Evolutionary conservation across 2,329 filamentous ascomycete species (phyloP), one percentile per base, ranked within the genome.

Genomic region (Botrytis hyacinthi): DNA sequence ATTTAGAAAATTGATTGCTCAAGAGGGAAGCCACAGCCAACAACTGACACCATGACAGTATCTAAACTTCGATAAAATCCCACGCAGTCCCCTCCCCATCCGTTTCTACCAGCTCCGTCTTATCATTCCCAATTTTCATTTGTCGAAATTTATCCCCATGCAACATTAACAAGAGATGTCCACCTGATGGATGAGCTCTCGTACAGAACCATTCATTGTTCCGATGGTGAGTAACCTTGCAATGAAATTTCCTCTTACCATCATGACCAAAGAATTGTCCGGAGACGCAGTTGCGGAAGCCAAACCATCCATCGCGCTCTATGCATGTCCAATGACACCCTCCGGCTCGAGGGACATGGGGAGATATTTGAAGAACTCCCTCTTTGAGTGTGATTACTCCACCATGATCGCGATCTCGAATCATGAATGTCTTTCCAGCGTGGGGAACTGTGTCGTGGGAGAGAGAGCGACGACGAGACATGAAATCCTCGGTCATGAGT

Each of bases 251-350:
- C 1, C 70, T 4, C 3, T 66, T 57, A 3, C 2, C 2, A 44
- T 71, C 70, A 66, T 71, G 70, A 0, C 70, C 70, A 29, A 71
- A 66, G 35, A 71, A 71, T 54, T 37, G 60, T 35, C 60, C 70
- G 0, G 70, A 71, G 9, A 71, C 60, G 37, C 60, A 57, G 26
- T 71, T 71, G 35, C 70, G 60, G n/a, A 71, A 66, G 18, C 70
- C 70, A 20, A 71, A n/a, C 70, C 70, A 71, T 8, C 70, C 70
- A 9, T 71, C 60, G 59, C 35, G 42, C 46, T 71, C 70, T 42
- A 66, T 29, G 26, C 70, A 71, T 42, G 26, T 32, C 70, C 70
- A 71, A 40, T 71, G 70, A 20, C 42, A 71, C 20, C 70, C 70
- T 9, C 70, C 70, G 5, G 44, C 46, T 7, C 20, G 32, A 18